These are phyloP conservation scores for Calamus simplicifolius DNA, from an alignment of 176 grass and related monocot genomes.

Conservation along the genomic window DNA sequence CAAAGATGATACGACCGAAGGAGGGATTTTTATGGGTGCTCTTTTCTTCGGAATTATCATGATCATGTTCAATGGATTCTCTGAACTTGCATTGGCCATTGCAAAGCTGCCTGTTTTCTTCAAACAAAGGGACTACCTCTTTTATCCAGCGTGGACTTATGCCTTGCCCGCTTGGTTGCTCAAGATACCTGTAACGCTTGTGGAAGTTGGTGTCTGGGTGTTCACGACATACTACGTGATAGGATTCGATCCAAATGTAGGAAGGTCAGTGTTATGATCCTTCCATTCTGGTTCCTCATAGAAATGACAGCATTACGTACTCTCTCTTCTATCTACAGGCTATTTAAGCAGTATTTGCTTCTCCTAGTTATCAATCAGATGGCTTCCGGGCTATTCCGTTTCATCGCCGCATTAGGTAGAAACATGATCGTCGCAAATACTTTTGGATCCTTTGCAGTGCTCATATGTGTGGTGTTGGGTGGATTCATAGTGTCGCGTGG, in stretches of 20 bases:
- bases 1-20: slow-evolving; percentile 14
- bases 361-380: slow-evolving; percentile 47
- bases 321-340: slow-evolving; percentile 18
- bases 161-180: slow-evolving; percentile 59
- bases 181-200: slow-evolving; percentile 42
- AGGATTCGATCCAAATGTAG: slow-evolving; percentile 62
- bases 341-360: slow-evolving; percentile 58
- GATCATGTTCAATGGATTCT: slow-evolving; percentile 73
- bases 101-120: slow-evolving; percentile 70
- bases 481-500: slow-evolving; percentile 70
- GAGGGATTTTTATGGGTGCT: slow-evolving; percentile 57
- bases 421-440: slow-evolving; percentile 65
- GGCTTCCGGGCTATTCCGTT: slow-evolving; percentile 47
- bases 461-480: slow-evolving; percentile 50
- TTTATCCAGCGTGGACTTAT: slow-evolving; percentile 76
- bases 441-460: slow-evolving; percentile 39
- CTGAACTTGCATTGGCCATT: slow-evolving; percentile 56
- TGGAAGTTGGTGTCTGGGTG: slow-evolving; percentile 66
- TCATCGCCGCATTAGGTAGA: slow-evolving; percentile 55
- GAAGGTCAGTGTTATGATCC: slow-evolving; percentile 32
- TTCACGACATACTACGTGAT: slow-evolving; percentile 72
- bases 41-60: slow-evolving; percentile 46
- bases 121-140: slow-evolving; percentile 76
- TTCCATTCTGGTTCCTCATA: too few relatives aligned
- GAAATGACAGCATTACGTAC: too few relatives aligned